These are phyloP conservation scores for Rugosomyces carneus DNA, from an alignment of 1,284 basidiomycete genomes.

Conservation along the genomic window DNA sequence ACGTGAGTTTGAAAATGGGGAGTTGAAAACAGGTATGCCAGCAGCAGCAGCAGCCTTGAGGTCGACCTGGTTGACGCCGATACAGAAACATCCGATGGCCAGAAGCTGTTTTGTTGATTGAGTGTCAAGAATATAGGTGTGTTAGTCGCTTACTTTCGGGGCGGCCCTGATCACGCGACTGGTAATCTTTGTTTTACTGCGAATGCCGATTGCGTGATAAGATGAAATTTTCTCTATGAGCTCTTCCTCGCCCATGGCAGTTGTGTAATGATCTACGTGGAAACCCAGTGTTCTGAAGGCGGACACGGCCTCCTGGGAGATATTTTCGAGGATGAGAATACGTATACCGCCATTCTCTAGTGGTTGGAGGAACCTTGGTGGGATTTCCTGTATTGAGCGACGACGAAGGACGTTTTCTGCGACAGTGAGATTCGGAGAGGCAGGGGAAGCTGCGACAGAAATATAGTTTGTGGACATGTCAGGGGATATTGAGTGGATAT, in stretches of 20 bases:
- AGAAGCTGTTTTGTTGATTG: conserved; percentile 83
- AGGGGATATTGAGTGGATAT: neutral
- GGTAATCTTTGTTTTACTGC: conserved; percentile 97
- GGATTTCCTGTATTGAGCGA: conserved; percentile 43
- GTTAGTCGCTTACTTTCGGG: conserved; percentile 47
- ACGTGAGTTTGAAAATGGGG: conserved; percentile 98
- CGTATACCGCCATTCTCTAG: conserved; percentile 70
- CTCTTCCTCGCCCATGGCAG: conserved; percentile 89
- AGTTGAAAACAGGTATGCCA: conserved; percentile 99
- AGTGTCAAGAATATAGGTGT: neutral
- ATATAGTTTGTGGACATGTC: conserved; percentile 39
- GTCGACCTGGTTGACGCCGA: conserved; percentile 98
- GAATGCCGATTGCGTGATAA: conserved; percentile 95
- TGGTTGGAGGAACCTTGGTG: conserved; percentile 47
- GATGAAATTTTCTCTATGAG: conserved; percentile 80
- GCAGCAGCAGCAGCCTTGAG: conserved; percentile 77
- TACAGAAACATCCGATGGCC: conserved; percentile 99
- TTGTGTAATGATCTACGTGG: conserved; percentile 87
- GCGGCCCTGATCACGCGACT: conserved; percentile 84
- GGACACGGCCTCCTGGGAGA: conserved; percentile 86
- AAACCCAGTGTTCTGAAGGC: conserved; percentile 84
- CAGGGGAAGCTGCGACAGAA: conserved; percentile 42
- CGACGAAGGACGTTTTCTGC: conserved; percentile 49
- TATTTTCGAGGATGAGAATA: conserved; percentile 91
- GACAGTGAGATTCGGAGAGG: conserved; percentile 11